Percentiles rank a stretch among this genome's conserved stretches.
Evolutionary conservation across 306 rosid species (phyloP).

Genomic region (Vachellia pachyceras): DNA sequence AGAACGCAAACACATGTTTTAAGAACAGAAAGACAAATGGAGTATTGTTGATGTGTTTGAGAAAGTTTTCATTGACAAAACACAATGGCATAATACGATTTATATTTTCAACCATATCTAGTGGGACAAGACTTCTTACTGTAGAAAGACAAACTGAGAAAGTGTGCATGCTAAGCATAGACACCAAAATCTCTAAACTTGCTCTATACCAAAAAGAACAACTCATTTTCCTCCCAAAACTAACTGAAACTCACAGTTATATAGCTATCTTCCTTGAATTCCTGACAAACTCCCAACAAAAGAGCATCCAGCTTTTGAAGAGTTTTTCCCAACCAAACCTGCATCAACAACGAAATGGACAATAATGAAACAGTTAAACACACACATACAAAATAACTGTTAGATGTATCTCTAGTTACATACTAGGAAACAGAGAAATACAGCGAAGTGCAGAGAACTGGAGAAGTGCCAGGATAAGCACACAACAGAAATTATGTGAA

Average conservation of each 20-base stretch:
- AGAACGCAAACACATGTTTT: constrained; percentile 17
- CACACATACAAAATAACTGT: constrained; percentile 27
- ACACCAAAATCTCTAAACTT: constrained; percentile 30
- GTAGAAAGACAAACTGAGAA: constrained; percentile 5
- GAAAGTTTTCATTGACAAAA: background rate
- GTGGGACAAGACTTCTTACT: background rate
- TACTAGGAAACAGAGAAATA: constrained; percentile 3
- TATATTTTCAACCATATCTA: background rate
- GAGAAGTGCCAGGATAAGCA: constrained; percentile 1
- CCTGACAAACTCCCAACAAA: constrained; percentile 93
- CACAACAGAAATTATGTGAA: constrained; percentile 23
- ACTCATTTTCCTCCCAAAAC: constrained; percentile 34
- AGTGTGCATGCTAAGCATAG: constrained; percentile 19
- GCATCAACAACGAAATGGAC: constrained; percentile 25
- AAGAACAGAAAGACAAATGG: constrained; percentile 24
- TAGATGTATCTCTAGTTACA: constrained; percentile 24
- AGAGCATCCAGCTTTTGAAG: constrained; percentile 95
- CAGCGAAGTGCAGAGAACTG: too few relatives aligned
- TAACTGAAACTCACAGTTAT: constrained; percentile 68
- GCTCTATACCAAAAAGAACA: constrained; percentile 31
- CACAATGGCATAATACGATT: background rate
- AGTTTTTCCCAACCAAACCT: constrained; percentile 96
- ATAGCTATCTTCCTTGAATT: constrained; percentile 86
- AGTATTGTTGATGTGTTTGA: background rate
- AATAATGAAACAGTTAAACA: constrained; percentile 32